Evolutionary conservation across 2,329 filamentous ascomycete species (phyloP), one percentile per base, ranked within the genome.

Genomic region (Cercospora zeina): DNA sequence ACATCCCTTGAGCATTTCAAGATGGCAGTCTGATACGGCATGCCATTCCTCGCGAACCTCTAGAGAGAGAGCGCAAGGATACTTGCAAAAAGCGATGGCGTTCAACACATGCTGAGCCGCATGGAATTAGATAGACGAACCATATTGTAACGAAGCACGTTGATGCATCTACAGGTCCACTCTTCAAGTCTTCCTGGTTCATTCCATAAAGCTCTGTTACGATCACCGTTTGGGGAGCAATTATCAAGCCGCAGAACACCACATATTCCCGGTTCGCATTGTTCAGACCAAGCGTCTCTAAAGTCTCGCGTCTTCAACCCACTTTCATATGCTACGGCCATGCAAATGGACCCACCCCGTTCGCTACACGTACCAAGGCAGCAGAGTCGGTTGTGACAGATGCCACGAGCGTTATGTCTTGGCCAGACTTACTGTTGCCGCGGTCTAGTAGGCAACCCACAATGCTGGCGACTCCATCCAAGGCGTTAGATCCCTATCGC

Each of bases 81-180:
- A 16, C 45, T 60, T 68, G 67, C 69, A 34, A 59, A 68, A 67
- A 69, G 69, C 68, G 63, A 64, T 64, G 69, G 68, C 66, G 63
- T 68, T 69, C 53, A 59, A 63, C 63, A 49, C 62, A 61, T 65
- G 63, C 65, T 65, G 57, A 61, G 57, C 59, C 63, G 61, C 61
- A 67, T 62, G 61, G 61, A 61, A 68, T 62, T 70, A 70, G 69
- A 70, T 69, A 70, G 69, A 70, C 60, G 64, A 69, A 63, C 54
- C 65, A 68, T 67, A 67, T 60, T 63, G 63, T 64, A 68, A 59
- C 59, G 50, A 69, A 68, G 65, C 59, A 58, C 61, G 19, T 63
- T 65, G 51, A 65, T 58, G 54, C 47, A 47, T 51, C 21, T 21
- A 34, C 47, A 19, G n/a, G 33, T 34, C 9, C 16, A 9, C 19